A percentile compares a stretch with the other conserved stretches of the same genome.
Evolutionary conservation across 768 basidiomycete species (phyloP).

Genomic region (Tulasnella sp.): DNA sequence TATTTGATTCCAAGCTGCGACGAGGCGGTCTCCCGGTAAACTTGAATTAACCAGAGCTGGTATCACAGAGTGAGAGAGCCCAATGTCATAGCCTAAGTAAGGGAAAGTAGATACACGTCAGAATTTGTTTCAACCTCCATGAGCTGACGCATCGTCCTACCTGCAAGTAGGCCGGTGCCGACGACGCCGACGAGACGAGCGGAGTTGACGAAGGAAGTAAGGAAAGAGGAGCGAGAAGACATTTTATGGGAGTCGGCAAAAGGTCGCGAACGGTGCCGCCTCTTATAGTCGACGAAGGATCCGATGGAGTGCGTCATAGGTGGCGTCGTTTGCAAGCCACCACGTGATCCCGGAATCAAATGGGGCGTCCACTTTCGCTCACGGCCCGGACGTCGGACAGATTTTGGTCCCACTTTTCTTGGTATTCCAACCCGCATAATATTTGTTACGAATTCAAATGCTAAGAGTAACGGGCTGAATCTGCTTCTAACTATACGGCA

Average conservation of each 20-base stretch:
- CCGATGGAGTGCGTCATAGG: background rate
- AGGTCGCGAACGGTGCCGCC: background rate
- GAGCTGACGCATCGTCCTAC: background rate
- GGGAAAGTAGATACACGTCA: background rate
- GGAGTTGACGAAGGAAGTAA: slow-evolving; percentile 1
- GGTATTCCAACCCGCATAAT: too few relatives aligned
- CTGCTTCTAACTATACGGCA: background rate
- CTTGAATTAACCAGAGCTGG: background rate
- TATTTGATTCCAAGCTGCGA: background rate
- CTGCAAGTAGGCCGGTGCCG: background rate
- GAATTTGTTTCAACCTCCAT: background rate
- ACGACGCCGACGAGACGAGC: background rate
- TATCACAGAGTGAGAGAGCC: background rate
- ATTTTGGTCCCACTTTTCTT: too few relatives aligned
- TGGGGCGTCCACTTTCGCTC: too few relatives aligned
- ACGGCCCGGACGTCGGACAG: too few relatives aligned
- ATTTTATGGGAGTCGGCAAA: background rate
- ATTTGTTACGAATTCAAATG: too few relatives aligned
- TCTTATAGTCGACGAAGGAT: background rate
- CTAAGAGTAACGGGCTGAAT: too few relatives aligned
- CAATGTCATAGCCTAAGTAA: background rate
- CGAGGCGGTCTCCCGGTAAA: background rate
- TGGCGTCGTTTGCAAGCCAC: background rate
- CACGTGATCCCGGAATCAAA: background rate
- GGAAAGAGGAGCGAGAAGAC: background rate